Percentiles rank a stretch among this genome's conserved stretches.
These are phyloP conservation scores for Lepidium sativum DNA, from an alignment of 345 rosid species.

Conservation along the genomic window DNA sequence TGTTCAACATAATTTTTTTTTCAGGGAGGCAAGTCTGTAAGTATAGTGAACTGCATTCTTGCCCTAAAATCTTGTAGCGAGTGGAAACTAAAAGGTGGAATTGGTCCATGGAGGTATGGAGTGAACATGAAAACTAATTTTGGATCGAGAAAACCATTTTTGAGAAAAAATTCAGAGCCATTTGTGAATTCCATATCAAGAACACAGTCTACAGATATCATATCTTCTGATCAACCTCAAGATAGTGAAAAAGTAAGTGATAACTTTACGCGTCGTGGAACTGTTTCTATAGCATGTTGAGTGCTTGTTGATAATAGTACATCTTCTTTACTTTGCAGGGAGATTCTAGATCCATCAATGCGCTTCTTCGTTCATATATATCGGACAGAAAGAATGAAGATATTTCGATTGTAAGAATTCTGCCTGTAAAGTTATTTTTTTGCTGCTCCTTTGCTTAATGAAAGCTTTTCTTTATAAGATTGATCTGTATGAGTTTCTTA, in stretches of 20 bases:
- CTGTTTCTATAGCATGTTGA: neutral
- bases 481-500: neutral
- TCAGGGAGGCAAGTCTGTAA: conserved; percentile 73
- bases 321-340: conserved; percentile 32
- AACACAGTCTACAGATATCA: conserved; percentile 32
- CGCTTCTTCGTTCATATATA: conserved; percentile 58
- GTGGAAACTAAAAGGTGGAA: conserved; percentile 72
- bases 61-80: conserved; percentile 74
- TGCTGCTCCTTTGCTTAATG: neutral
- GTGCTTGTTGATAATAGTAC: neutral
- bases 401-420: conserved; percentile 53
- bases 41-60: conserved; percentile 70
- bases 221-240: conserved; percentile 23
- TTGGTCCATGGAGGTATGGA: conserved; percentile 60
- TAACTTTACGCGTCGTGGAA: conserved; percentile 6
- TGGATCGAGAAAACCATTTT: conserved; percentile 40
- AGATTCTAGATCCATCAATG: conserved; percentile 40
- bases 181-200: conserved; percentile 53
- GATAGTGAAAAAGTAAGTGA: conserved; percentile 58
- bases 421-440: neutral
- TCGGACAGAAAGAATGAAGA: conserved; percentile 68
- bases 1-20: conserved; percentile 1
- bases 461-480: neutral
- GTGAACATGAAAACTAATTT: conserved; percentile 37
- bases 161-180: conserved; percentile 56